Base-by-base conservation (phyloP, 1,284 basidiomycete genomes). In the Microbotryum silenes-acaulis region DNA sequence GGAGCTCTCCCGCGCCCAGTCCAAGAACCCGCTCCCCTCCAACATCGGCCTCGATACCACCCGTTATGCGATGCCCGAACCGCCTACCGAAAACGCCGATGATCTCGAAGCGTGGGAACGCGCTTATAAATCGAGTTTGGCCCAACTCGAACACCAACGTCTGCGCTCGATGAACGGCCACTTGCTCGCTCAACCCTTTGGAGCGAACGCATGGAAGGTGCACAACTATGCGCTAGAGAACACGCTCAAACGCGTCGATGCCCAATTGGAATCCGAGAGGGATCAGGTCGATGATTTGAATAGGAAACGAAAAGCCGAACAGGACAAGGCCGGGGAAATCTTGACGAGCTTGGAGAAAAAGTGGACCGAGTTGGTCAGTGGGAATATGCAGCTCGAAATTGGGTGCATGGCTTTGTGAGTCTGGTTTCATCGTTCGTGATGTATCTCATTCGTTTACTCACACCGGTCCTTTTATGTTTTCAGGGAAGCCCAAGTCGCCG, bases 351-450 rank as follows among this genome's bases (percentile, higher is more conserved):
- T 92, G 56, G 89, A 93, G 75, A 87, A 83, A 56, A 81, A 84
- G 58, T 94, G 91, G 91, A 91, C 87, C 12, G 88, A 91, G 74
- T 79, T 92, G 48, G 86, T 94, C 62, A 90, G 88, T 48, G 87
- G 82, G 70, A 85, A 90, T 37, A 76, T 94, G 66, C 89, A 93
- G 75, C 86, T 93, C 68, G 89, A 92, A 78, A 85, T 94, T 79
- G 91, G 65, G 2, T 62, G 60, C 48, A 52, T 62, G 7, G 61
- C 63, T 18, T 45, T 69, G 67, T 66, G 49, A 57, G 67, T 56
- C 23, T 29, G 6, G 29, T 21, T 45, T 2, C 23, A 4, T 27
- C 20, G 4, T 9, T 9, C 4, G 50, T 25, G 14, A 3, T 2
- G 2, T 2, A 18, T 14, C 5, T 16, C 14, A 12, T 10, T 8